Conservation (phyloP, 1,284 basidiomycete genomes). For the Ganoderma sp. region DNA sequence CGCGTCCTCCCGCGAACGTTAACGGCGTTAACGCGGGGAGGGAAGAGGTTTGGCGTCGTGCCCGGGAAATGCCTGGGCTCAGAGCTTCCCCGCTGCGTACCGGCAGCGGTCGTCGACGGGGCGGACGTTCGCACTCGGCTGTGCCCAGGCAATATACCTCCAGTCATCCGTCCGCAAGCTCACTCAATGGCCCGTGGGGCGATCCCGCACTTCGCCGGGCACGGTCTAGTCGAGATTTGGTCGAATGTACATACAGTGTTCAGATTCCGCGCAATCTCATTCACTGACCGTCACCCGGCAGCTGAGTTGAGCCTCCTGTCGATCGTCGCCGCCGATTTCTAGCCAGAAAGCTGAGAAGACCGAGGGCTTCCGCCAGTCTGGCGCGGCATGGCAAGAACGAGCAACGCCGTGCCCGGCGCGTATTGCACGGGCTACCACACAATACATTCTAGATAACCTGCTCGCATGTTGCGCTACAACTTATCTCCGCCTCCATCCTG, state of each 20-base stretch:
- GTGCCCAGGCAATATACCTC: slow-evolving; percentile 7
- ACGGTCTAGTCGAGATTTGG: not conserved
- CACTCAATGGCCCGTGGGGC: not conserved
- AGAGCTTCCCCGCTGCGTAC: not conserved
- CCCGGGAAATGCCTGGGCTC: not conserved
- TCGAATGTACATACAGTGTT: not conserved
- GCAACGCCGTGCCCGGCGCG: not conserved
- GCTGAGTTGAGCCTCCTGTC: slow-evolving; percentile 3
- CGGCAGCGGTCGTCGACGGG: not conserved
- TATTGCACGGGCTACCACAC: not conserved
- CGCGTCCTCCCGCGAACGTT: slow-evolving; percentile 2
- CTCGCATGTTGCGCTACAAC: not conserved
- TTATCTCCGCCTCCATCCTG: not conserved
- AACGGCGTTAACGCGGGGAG: slow-evolving; percentile 4
- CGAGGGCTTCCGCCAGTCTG: not conserved
- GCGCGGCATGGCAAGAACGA: not conserved
- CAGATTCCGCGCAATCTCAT: slow-evolving; percentile 5
- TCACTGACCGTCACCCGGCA: slow-evolving; percentile 2
- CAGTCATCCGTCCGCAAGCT: slow-evolving; percentile 1
- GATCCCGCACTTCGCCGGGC: slow-evolving; percentile 5
- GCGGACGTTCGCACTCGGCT: not conserved
- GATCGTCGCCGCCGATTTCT: slow-evolving; percentile 7
- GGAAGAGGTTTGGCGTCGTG: not conserved
- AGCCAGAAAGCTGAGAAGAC: slow-evolving; percentile 6
- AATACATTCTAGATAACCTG: slow-evolving; percentile 4